Evolutionary conservation across 1,139 yeast species (phyloP).

Genomic region (Lodderomyces jiufengensis): DNA sequence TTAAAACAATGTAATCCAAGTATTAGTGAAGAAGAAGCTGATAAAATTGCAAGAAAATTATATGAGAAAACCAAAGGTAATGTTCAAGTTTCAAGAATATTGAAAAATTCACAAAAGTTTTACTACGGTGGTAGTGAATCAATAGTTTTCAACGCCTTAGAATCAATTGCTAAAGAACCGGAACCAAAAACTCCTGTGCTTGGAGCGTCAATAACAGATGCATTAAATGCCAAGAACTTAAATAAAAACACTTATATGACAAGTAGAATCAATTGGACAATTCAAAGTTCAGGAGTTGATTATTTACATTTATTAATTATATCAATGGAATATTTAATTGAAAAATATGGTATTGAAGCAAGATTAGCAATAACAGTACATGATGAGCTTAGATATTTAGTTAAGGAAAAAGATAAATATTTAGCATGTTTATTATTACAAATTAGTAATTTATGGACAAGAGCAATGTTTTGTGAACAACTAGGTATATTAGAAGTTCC

Average conservation of each 20-base stretch:
- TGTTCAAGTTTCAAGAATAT: conserved; percentile 23
- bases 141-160: conserved; percentile 82
- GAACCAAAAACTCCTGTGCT: conserved; percentile 86
- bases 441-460: conserved; percentile 89
- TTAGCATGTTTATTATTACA: conserved; percentile 81
- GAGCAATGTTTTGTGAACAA: conserved; percentile 94
- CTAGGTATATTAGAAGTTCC: conserved; percentile 88
- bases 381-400: conserved; percentile 87
- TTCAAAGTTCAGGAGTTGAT: conserved; percentile 97
- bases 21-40: conserved; percentile 67
- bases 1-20: conserved; percentile 78
- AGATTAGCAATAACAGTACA: conserved; percentile 86
- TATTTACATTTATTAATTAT: conserved; percentile 81
- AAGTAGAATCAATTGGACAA: conserved; percentile 95
- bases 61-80: conserved; percentile 85
- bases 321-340: conserved; percentile 80
- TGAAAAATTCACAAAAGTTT: conserved; percentile 21
- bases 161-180: conserved; percentile 80
- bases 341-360: conserved; percentile 67
- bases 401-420: conserved; percentile 67
- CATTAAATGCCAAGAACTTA: conserved; percentile 65
- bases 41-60: conserved; percentile 59
- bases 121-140: conserved; percentile 97
- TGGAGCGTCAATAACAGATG: conserved; percentile 91
- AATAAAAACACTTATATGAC: conserved; percentile 70